Percentiles rank a stretch among this genome's conserved stretches.
Conservation (phyloP, 306 rosid species). For the Glycyrrhiza uralensis region DNA sequence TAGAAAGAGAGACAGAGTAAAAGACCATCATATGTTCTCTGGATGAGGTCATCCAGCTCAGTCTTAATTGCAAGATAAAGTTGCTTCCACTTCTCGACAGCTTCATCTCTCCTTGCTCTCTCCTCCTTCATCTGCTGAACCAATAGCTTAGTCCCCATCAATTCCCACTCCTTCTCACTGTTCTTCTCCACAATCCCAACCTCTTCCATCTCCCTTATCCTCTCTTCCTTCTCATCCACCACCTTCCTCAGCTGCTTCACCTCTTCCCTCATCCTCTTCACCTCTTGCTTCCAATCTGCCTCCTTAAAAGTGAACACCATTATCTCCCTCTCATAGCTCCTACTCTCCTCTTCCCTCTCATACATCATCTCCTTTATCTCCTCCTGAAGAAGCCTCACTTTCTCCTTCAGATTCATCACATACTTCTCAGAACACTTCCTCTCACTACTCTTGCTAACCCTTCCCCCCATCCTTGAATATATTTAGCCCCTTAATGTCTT, state of each 20-base stretch:
- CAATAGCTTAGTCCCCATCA: slow-evolving; percentile 48
- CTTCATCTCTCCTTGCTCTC: slow-evolving; percentile 73
- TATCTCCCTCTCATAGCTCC: slow-evolving; percentile 64
- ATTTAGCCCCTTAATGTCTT: neutral
- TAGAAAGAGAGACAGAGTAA: neutral
- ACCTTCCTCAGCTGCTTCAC: slow-evolving; percentile 56
- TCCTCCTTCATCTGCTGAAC: slow-evolving; percentile 72
- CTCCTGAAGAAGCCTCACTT: slow-evolving; percentile 52
- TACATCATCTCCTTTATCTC: slow-evolving; percentile 55
- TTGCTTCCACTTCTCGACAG: slow-evolving; percentile 94
- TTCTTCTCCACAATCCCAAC: neutral
- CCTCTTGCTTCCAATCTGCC: slow-evolving; percentile 86
- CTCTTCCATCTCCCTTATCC: slow-evolving; percentile 46
- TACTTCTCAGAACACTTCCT: slow-evolving; percentile 31
- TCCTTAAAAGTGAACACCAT: slow-evolving; percentile 71
- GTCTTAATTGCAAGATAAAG: slow-evolving; percentile 80
- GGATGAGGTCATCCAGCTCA: slow-evolving; percentile 94
- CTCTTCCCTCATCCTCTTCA: slow-evolving; percentile 68
- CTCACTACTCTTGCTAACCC: slow-evolving; percentile 39
- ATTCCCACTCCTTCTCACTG: slow-evolving; percentile 47
- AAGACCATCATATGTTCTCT: slow-evolving; percentile 62
- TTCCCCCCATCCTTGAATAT: slow-evolving; percentile 59
- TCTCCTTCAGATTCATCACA: slow-evolving; percentile 47
- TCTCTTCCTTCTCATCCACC: slow-evolving; percentile 64
- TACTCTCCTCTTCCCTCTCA: slow-evolving; percentile 60